Base-by-base conservation (phyloP, 768 basidiomycete genomes). In the Termitomyces sp. region DNA sequence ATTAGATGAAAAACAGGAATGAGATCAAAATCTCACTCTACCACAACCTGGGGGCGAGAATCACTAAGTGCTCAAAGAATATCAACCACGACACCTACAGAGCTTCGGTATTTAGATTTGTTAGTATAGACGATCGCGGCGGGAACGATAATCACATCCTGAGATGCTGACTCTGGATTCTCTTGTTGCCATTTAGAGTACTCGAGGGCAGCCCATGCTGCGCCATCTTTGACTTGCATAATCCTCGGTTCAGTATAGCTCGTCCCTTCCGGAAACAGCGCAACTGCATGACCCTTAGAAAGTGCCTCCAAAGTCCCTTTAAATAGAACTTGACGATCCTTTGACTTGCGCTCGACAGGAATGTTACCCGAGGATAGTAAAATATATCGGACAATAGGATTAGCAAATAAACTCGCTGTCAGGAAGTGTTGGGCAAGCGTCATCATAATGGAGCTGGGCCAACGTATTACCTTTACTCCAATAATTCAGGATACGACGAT, bases 291-390 rank as follows among this genome's bases (percentile, higher is more conserved):
- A 16, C 90, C 91, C n/a, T 76, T 75, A 18, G 85, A 79, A 41
- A 99, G 79, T 1, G 88, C 87, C 52, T 96, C 89, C 64, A 98
- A 88, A 0, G 95, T 97, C 44, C 92, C 90, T 61, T 84, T 82
- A 75, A 97, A 95, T 18, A 98, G 77, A 20, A 83, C 81, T 66
- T 90, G 89, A 55, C 93, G 87, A 73, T 99, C 94, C 75, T 92
- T 93, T 60, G 83, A 91, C 75, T 92, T 94, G 59, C 97, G 84
- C 71, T 97, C 95, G 36, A 98, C 96, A 24, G 96, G 94, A 62
- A 99, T 95, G 71, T 97, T 97, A n/a, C 97, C 95, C 2, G 96
- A 90, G 60, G 90, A 89, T 54, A 82, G 82, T 9, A 98, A 78
- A 58, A 98, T 81, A 62, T 84, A 86, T 28, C 81, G 79, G 56